Percentiles rank a stretch among this genome's conserved stretches.
phyloP scores from a whole-genome alignment of 352 stramenopile species.

The Phytophthora kernoviae region DNA sequence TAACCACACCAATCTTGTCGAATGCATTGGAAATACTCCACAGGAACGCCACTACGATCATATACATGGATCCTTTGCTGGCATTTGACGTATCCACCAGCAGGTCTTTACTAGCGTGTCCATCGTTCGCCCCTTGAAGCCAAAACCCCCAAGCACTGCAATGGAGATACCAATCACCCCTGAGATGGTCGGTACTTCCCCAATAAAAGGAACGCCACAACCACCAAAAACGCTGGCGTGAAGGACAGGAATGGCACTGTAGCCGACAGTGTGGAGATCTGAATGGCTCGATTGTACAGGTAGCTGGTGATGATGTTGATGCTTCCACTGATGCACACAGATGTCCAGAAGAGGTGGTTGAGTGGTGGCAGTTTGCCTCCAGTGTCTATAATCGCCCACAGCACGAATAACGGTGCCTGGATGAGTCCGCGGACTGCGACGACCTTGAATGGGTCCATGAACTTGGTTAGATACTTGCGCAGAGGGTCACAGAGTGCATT shows the following conservation, averaged over 20 bases:
- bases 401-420: constrained; percentile 71
- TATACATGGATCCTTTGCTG: constrained; percentile 82
- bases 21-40: constrained; percentile 87
- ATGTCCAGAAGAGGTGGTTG: constrained; percentile 86
- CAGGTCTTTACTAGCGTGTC: constrained; percentile 48
- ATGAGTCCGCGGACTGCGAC: constrained; percentile 72
- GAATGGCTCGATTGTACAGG: constrained; percentile 82
- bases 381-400: constrained; percentile 68
- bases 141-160: constrained; percentile 77
- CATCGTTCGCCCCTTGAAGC: constrained; percentile 65
- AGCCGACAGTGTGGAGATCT: constrained; percentile 82
- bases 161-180: constrained; percentile 71
- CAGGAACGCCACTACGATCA: constrained; percentile 80
- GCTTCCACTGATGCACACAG: constrained; percentile 66
- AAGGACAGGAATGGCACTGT: constrained; percentile 85
- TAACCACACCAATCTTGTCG: constrained; percentile 85
- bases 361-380: constrained; percentile 53
- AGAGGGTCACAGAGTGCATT: constrained; percentile 81
- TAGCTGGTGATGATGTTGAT: constrained; percentile 88
- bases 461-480: constrained; percentile 85
- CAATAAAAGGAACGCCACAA: constrained; percentile 78
- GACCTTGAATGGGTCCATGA: constrained; percentile 84
- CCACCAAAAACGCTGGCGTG: constrained; percentile 74
- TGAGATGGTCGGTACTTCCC: constrained; percentile 69
- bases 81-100: constrained; percentile 56